phyloP scores from a whole-genome alignment of 2,329 filamentous ascomycete species.

The Arthrobotrys sinensis region DNA sequence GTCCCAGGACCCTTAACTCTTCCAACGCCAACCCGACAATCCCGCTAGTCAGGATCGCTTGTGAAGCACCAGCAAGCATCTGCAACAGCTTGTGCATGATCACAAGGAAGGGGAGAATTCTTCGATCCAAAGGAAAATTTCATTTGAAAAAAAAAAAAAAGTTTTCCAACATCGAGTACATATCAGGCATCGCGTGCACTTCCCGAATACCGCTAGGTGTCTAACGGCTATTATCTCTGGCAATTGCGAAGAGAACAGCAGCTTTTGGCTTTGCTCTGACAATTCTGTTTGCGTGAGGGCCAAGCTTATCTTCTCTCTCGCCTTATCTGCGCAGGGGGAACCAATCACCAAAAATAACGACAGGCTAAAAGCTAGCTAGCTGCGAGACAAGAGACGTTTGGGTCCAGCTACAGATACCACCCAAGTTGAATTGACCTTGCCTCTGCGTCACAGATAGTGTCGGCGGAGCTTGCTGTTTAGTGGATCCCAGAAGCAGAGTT shows the following conservation, averaged over 20 bases:
- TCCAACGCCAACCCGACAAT: slow-evolving; percentile 33
- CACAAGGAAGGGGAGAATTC: slow-evolving; percentile 30
- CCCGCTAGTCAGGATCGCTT: slow-evolving; percentile 58
- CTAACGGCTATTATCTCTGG: slow-evolving; percentile 28
- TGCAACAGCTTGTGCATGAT: slow-evolving; percentile 44
- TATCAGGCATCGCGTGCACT: slow-evolving; percentile 57
- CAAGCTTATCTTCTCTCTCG: slow-evolving; percentile 56
- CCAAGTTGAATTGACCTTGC: slow-evolving; percentile 14
- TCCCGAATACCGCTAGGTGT: slow-evolving; percentile 48
- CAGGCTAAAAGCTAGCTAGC: slow-evolving; percentile 45
- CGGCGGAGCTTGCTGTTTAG: slow-evolving; percentile 13
- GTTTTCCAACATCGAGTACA: slow-evolving; percentile 32
- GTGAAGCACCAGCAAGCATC: slow-evolving; percentile 44
- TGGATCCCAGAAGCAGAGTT: slow-evolving; percentile 50
- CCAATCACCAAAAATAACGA: slow-evolving; percentile 58
- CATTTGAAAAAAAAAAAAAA: slow-evolving; percentile 22
- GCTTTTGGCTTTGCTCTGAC: slow-evolving; percentile 23
- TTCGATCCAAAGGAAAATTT: slow-evolving; percentile 15
- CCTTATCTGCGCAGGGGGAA: slow-evolving; percentile 57
- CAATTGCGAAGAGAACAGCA: slow-evolving; percentile 22
- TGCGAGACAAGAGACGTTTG: slow-evolving; percentile 36
- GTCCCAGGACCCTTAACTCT: slow-evolving; percentile 20
- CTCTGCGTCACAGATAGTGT: slow-evolving; percentile 51
- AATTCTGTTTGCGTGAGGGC: slow-evolving; percentile 53
- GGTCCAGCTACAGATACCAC: slow-evolving; percentile 22